phyloP scores from a whole-genome alignment of 2,329 filamentous ascomycete species.

The Ophiocordyceps unilateralis region DNA sequence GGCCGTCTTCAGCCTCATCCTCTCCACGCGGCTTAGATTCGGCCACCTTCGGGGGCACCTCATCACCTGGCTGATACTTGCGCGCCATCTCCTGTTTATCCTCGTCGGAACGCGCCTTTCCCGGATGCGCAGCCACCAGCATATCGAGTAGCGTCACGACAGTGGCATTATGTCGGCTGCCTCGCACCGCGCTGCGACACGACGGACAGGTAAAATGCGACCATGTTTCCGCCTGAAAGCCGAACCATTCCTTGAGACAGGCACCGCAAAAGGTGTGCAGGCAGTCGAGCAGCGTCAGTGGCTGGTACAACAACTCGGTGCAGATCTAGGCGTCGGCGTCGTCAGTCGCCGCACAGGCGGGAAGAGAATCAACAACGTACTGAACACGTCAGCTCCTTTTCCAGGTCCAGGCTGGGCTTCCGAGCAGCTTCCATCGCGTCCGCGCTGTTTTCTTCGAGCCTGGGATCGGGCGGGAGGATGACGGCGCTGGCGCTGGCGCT shows the following conservation, averaged over 20 bases:
- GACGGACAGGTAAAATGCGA: conserved; percentile 72
- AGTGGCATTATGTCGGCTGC: conserved; percentile 78
- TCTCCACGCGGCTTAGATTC: conserved; percentile 28
- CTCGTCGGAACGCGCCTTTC: conserved; percentile 46
- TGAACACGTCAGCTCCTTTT: conserved; percentile 89
- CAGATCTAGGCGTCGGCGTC: conserved; percentile 53
- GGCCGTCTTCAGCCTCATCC: conserved; percentile 50
- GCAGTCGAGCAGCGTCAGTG: conserved; percentile 80
- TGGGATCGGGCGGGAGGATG: too few relatives aligned
- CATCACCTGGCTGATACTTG: conserved; percentile 68
- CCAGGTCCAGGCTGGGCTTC: conserved; percentile 49
- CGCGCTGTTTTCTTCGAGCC: neutral
- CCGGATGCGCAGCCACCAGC: conserved; percentile 65
- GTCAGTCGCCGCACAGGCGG: neutral
- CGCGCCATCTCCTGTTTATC: conserved; percentile 63
- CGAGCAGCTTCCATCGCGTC: conserved; percentile 28
- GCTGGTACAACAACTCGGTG: conserved; percentile 84
- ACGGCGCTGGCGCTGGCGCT: neutral
- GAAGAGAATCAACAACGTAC: conserved; percentile 32
- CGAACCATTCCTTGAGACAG: conserved; percentile 93
- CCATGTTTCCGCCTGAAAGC: conserved; percentile 51
- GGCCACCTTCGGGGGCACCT: conserved; percentile 50
- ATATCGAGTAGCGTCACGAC: conserved; percentile 83
- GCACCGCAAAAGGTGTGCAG: conserved; percentile 92
- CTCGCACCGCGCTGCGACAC: conserved; percentile 73